Percentiles rank a stretch among this genome's conserved stretches.
phyloP scores from a whole-genome alignment of 139 green algal species.

The Coelastrella sp. region DNA sequence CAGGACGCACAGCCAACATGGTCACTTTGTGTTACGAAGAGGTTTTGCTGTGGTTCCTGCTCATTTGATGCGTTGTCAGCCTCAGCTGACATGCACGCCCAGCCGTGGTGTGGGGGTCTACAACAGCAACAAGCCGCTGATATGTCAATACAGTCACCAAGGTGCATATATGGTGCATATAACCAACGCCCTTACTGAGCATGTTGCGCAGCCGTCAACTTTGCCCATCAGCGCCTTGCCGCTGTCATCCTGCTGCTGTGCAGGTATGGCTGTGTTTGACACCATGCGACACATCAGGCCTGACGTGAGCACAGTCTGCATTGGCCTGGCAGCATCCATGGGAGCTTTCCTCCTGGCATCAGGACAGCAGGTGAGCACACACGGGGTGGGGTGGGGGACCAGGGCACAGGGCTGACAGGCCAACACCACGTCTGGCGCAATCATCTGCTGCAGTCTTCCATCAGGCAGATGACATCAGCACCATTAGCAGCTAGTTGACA shows the following conservation, averaged over 20 bases:
- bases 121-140: no score
- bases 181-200: not conserved
- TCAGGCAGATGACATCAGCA: not conserved
- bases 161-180: no score
- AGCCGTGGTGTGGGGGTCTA: no score
- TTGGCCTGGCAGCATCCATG: constrained; percentile 98
- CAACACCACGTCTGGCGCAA: no score
- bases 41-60: no score
- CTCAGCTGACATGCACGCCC: no score
- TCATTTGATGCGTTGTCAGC: no score
- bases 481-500: not conserved
- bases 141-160: no score
- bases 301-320: constrained; percentile 97
- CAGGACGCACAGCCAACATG: no score
- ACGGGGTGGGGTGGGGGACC: not conserved
- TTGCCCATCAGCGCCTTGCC: not conserved
- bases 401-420: no score
- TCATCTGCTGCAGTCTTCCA: not conserved
- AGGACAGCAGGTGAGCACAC: constrained; percentile 80
- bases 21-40: no score
- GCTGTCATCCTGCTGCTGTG: not conserved
- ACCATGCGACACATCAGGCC: constrained; percentile 99
- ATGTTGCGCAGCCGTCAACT: not conserved
- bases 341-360: constrained; percentile 97
- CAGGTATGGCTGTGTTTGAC: constrained; percentile 99